phyloP scores from a whole-genome alignment of 306 rosid genomes.

The Elaeagnus macrophylla region DNA sequence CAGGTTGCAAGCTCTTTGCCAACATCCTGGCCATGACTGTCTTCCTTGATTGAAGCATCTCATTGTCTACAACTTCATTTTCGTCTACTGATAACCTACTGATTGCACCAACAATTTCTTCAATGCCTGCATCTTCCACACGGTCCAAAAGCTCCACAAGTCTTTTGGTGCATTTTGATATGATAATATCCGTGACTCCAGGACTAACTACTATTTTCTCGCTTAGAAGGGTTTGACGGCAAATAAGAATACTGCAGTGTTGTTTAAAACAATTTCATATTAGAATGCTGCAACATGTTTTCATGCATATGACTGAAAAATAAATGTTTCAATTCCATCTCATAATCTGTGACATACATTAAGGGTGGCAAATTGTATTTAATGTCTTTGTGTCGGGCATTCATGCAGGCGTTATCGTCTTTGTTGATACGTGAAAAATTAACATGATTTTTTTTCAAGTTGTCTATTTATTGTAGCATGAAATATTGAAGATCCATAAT shows the following conservation, averaged over 20 bases:
- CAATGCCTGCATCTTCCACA: constrained; percentile 49
- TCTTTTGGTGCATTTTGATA: constrained; percentile 36
- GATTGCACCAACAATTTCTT: constrained; percentile 62
- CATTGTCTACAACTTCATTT: constrained; percentile 23
- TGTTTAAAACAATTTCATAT: neutral
- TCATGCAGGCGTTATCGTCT: too few species aligned
- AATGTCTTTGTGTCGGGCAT: too few species aligned
- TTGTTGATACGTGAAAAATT: too few species aligned
- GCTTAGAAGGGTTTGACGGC: constrained; percentile 67
- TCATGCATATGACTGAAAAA: neutral
- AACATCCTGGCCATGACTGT: constrained; percentile 59
- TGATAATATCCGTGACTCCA: constrained; percentile 38
- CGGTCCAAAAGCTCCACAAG: constrained; percentile 46
- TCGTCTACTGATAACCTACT: constrained; percentile 28
- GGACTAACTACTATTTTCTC: constrained; percentile 40
- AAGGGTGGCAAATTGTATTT: too few species aligned
- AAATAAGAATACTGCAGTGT: constrained; percentile 73
- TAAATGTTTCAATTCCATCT: neutral
- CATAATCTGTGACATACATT: too few species aligned
- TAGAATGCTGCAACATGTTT: neutral
- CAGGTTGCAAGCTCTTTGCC: constrained; percentile 77
- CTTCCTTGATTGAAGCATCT: constrained; percentile 42
- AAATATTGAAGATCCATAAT: too few species aligned
- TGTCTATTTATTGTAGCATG: too few species aligned
- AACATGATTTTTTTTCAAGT: too few species aligned